Evolutionary conservation across 768 basidiomycete species (phyloP), one percentile per base, ranked within the genome.

Genomic region (Calocera viscosa): DNA sequence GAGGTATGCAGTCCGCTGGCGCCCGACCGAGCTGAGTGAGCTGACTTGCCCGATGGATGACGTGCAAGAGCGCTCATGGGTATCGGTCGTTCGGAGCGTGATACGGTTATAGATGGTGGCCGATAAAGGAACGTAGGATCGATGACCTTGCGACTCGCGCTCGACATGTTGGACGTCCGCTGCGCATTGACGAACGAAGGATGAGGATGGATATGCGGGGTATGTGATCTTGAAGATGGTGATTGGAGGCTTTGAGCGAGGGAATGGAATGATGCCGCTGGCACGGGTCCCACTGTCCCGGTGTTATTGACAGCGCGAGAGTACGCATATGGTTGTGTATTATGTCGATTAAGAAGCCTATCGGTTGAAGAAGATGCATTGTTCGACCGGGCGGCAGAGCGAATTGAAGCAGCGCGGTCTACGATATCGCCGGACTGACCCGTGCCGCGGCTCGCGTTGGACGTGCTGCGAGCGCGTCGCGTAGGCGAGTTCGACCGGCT

Each of bases 141-240:
- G 53, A 60, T 60, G 16, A 60, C 53, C 22, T 60, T 60, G 53
- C 53, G 53, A 30, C 53, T 60, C 10, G 53, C 30, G 53, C 53
- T 60, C 30, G 53, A 60, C 8, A 60, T 26, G 53, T 26, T 60
- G 2, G 53, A 28, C 11, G 26, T 32, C 2, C 53, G 53, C 53
- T 60, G 53, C 16, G 53, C 53, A 19, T 60, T 60, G 30, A 60
- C 53, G 53, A 60, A 60, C 2, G 53, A 60, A 2, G 53, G 53
- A 60, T 60, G 53, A 16, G 53, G 53, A 30, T 60, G 53, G 22
- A 60, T 60, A 26, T 60, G 53, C 2, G 53, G 53, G 53, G 30
- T 32, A 60, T 60, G 53, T 2, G 53, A 60, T 60, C 53, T 60
- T 60, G 53, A 60, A 28, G 53, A 60, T 60, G 11, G 53, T 22